Evolutionary conservation across 202 grass and related monocot genomes (phyloP).

Genomic region (Digitaria exilis): DNA sequence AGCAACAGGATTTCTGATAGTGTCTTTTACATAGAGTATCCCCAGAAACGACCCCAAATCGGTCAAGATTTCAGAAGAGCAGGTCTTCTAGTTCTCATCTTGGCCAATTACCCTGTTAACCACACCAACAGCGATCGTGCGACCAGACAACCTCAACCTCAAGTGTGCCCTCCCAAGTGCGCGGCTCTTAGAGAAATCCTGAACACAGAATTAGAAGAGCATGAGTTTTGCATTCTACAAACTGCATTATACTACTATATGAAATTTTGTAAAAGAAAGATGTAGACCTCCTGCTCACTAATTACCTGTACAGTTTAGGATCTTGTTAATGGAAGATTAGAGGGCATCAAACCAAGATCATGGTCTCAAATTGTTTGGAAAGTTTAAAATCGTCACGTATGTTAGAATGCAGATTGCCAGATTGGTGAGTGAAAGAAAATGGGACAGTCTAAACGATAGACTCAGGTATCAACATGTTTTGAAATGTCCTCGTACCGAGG

Average conservation of each 20-base stretch:
- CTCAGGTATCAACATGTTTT: too few relatives aligned
- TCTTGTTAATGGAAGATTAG: constrained; percentile 27
- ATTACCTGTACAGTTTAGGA: constrained; percentile 61
- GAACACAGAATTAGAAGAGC: background rate
- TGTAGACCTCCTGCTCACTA: background rate
- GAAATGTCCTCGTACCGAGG: too few relatives aligned
- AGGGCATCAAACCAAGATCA: constrained; percentile 31
- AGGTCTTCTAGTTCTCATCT: constrained; percentile 31
- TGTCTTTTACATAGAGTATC: background rate
- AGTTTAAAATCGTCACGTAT: too few relatives aligned
- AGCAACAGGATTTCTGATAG: constrained; percentile 2
- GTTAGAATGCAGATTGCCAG: too few relatives aligned
- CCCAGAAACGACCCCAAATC: too few relatives aligned
- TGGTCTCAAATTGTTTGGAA: too few relatives aligned
- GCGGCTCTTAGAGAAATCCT: constrained; percentile 66
- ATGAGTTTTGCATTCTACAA: constrained; percentile 10
- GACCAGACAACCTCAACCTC: constrained; percentile 65
- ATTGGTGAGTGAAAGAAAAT: too few relatives aligned
- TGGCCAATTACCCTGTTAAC: constrained; percentile 56
- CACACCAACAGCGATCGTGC: constrained; percentile 78
- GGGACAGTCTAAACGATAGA: too few relatives aligned
- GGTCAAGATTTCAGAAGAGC: background rate
- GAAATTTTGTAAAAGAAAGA: background rate
- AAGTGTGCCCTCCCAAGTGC: constrained; percentile 84
- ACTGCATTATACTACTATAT: background rate